phyloP scores from a whole-genome alignment of 257 asterid species.

The Gentiana dahurica region DNA sequence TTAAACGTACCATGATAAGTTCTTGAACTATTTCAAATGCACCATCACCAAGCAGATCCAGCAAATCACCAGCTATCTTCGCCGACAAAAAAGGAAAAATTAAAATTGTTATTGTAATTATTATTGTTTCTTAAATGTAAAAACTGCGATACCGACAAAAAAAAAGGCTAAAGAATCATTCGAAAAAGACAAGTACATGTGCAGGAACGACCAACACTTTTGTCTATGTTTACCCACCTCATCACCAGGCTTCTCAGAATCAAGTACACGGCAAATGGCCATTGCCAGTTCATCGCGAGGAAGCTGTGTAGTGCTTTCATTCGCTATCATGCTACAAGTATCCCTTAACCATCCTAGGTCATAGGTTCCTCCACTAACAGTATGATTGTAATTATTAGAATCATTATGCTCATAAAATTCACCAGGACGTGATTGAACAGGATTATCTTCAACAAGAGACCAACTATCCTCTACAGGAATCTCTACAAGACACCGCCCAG shows the following conservation, averaged over 20 bases:
- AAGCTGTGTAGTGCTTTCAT: constrained; percentile 67
- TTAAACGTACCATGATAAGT: constrained; percentile 56
- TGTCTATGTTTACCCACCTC: constrained; percentile 45
- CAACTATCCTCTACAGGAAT: constrained; percentile 44
- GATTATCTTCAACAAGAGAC: constrained; percentile 31
- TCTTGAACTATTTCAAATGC: constrained; percentile 95
- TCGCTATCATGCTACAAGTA: constrained; percentile 67
- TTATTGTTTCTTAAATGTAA: constrained; percentile 8
- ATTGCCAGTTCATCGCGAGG: constrained; percentile 93
- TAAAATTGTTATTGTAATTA: too few relatives aligned
- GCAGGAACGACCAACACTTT: not conserved
- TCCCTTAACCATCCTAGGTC: constrained; percentile 83
- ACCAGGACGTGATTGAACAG: constrained; percentile 26
- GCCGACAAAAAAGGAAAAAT: constrained; percentile 12
- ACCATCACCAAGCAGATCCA: constrained; percentile 94
- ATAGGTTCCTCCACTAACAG: constrained; percentile 33
- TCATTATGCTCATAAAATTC: constrained; percentile 32
- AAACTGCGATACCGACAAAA: constrained; percentile 8
- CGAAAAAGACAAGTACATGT: constrained; percentile 9
- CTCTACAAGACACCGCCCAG: constrained; percentile 74
- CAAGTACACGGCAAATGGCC: constrained; percentile 90
- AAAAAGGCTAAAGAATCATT: not conserved
- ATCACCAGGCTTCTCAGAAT: constrained; percentile 93
- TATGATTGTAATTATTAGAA: constrained; percentile 23
- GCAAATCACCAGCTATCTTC: constrained; percentile 88